Evolutionary conservation across 352 stramenopile genomes (phyloP), one percentile per base, ranked within the genome.

Genomic region (Saprolegnia parasitica): DNA sequence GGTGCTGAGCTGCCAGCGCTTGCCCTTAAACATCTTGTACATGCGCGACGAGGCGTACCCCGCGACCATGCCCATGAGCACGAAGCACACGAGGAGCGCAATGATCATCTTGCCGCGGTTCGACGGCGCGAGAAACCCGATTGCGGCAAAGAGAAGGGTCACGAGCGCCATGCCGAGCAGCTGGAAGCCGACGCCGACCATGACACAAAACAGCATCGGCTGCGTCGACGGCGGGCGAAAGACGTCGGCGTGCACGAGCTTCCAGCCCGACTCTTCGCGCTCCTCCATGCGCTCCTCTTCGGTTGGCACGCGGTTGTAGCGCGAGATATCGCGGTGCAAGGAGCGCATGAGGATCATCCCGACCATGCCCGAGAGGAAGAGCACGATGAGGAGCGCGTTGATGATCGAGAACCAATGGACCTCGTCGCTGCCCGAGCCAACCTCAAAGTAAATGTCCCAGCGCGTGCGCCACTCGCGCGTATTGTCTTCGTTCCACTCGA

Each of bases 11-110:
- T 99, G 96, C 96, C 97, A 99, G 67, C 90, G 86, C 80, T 99
- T 99, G 71, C 97, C 97, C 76, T 99, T 99, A 84, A 99, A 99
- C 72, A 97, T 99, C 81, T 99, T 99, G 92, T 99, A 99, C 50
- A 99, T 87, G 63, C 95, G 86, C 24, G 97, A 93, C 24, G 93
- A 97, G 13, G 93, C 89, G 80, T 98, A 99, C 16, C 98, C 98
- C 20, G 95, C 94, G 35, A 99, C 78, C 68, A 90, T 92, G 39
- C 97, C 97, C 73, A 99, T 90, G 42, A 99, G 76, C 26, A 99
- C 96, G 76, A 99, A 99, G 56, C 98, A 88, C 13, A 99, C 81
- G 2, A 99, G 82, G 68, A 99, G 81, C 13, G 96, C 97, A 72
- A 99, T 99, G 78, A 99, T 89, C 40, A 99, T 83, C 65, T 97